These are phyloP conservation scores for Fusarium pseudonygamai DNA, from an alignment of 2,329 filamentous ascomycete genomes.

Conservation along the genomic window DNA sequence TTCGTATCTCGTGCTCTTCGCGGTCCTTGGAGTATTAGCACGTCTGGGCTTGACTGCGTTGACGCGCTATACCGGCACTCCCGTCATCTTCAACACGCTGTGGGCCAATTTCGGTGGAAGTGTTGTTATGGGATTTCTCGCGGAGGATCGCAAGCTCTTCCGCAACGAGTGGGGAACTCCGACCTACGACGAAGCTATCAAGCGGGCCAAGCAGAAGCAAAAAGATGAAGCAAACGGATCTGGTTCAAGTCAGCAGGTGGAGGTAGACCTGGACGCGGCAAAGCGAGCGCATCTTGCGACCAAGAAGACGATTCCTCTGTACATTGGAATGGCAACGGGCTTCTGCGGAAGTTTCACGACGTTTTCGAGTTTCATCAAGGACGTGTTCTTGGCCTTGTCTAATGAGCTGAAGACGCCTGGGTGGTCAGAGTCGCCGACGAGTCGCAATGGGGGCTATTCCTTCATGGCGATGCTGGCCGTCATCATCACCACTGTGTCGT, in stretches of 20 bases:
- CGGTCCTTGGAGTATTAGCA: slow-evolving; percentile 84
- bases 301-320: slow-evolving; percentile 90
- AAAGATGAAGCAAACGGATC: slow-evolving; percentile 52
- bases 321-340: slow-evolving; percentile 85
- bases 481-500: slow-evolving; percentile 73
- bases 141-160: slow-evolving; percentile 82
- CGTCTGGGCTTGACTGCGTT: slow-evolving; percentile 82
- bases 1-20: slow-evolving; percentile 86
- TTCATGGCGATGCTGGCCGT: slow-evolving; percentile 84
- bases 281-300: slow-evolving; percentile 67
- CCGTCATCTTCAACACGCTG: slow-evolving; percentile 76
- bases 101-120: slow-evolving; percentile 92
- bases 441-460: slow-evolving; percentile 77
- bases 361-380: slow-evolving; percentile 86
- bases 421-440: slow-evolving; percentile 48
- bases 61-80: slow-evolving; percentile 81
- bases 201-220: slow-evolving; percentile 43
- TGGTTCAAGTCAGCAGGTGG: slow-evolving; percentile 16
- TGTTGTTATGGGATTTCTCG: slow-evolving; percentile 84
- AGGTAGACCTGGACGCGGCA: slow-evolving; percentile 53
- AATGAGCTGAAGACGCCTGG: slow-evolving; percentile 69
- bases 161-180: slow-evolving; percentile 69
- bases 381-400: slow-evolving; percentile 80
- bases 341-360: slow-evolving; percentile 92
- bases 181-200: slow-evolving; percentile 50